phyloP scores from a whole-genome alignment of 768 basidiomycete genomes.

The Fomitopsis pulvina region DNA sequence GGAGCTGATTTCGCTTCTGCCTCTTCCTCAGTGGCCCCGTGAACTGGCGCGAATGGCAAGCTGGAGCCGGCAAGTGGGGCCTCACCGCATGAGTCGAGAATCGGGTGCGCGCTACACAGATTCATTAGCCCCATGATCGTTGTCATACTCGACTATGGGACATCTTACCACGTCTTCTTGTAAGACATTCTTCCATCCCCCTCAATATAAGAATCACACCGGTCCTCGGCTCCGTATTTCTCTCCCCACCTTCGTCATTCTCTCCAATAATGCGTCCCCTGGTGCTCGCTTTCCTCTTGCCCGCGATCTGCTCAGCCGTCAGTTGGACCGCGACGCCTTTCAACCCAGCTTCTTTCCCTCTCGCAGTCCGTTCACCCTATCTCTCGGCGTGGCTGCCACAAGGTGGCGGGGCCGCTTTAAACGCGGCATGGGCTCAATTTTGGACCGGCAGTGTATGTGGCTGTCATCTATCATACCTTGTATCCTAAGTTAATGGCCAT shows the following conservation, averaged over 20 bases:
- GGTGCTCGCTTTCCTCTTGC: background rate
- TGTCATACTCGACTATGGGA: background rate
- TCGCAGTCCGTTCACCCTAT: slow-evolving; percentile 62
- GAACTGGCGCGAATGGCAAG: background rate
- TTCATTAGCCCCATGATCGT: slow-evolving; percentile 1
- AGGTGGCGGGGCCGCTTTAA: slow-evolving; percentile 24
- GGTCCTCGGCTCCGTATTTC: background rate
- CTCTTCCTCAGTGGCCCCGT: background rate
- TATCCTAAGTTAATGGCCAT: no score
- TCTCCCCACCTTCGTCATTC: background rate
- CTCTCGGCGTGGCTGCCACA: slow-evolving; percentile 59
- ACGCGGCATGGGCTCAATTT: slow-evolving; percentile 56
- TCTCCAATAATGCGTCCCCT: background rate
- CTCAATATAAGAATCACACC: no score
- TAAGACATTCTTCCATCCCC: no score
- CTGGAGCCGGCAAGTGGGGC: background rate
- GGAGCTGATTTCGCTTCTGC: background rate
- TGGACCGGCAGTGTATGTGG: slow-evolving; percentile 52
- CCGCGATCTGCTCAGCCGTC: background rate
- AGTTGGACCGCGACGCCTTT: slow-evolving; percentile 17
- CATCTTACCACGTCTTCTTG: no score
- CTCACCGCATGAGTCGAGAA: background rate
- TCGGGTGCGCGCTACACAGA: background rate
- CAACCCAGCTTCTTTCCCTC: slow-evolving; percentile 53
- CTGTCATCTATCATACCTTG: background rate